A percentile compares a stretch with the other conserved stretches of the same genome.
phyloP scores from a whole-genome alignment of 371 early-diverging fungal genomes.

The Mortierella sp. region DNA sequence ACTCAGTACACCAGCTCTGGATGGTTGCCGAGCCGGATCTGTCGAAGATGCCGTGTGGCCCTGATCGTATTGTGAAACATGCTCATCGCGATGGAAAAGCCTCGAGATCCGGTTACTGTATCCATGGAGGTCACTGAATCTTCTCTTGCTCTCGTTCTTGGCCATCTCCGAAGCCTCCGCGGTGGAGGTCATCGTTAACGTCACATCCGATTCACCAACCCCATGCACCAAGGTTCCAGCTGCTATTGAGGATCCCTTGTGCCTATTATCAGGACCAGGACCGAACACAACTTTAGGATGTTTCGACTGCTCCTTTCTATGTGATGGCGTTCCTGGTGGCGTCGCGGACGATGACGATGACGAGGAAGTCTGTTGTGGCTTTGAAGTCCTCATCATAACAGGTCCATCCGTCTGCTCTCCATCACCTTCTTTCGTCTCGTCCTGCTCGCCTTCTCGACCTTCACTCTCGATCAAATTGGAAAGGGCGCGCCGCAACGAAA shows the following conservation, averaged over 20 bases:
- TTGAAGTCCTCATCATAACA: constrained; percentile 12
- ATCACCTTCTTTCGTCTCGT: not conserved
- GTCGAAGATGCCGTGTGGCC: not conserved
- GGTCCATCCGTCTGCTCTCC: constrained; percentile 4
- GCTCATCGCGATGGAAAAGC: constrained; percentile 18
- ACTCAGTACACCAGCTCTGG: constrained; percentile 59
- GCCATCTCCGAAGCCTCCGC: not conserved
- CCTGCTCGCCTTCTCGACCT: constrained; percentile 7
- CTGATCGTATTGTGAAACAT: not conserved
- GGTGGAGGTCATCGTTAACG: constrained; percentile 3
- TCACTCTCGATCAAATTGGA: constrained; percentile 32
- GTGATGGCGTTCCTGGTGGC: constrained; percentile 33
- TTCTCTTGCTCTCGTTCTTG: constrained; percentile 10
- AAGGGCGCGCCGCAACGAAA: constrained; percentile 39
- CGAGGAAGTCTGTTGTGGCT: constrained; percentile 1
- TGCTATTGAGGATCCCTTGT: not conserved
- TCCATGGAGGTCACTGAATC: constrained; percentile 2
- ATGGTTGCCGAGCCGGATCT: constrained; percentile 47
- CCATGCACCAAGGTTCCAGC: constrained; percentile 6
- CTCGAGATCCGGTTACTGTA: constrained; percentile 2
- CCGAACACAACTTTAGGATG: constrained; percentile 20
- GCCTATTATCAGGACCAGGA: constrained; percentile 26
- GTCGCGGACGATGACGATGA: constrained; percentile 13
- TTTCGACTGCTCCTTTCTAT: constrained; percentile 10
- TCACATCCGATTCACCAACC: constrained; percentile 28